phyloP scores from a whole-genome alignment of 495 filamentous ascomycete genomes.

The Hypoxylon crocopeplum region DNA sequence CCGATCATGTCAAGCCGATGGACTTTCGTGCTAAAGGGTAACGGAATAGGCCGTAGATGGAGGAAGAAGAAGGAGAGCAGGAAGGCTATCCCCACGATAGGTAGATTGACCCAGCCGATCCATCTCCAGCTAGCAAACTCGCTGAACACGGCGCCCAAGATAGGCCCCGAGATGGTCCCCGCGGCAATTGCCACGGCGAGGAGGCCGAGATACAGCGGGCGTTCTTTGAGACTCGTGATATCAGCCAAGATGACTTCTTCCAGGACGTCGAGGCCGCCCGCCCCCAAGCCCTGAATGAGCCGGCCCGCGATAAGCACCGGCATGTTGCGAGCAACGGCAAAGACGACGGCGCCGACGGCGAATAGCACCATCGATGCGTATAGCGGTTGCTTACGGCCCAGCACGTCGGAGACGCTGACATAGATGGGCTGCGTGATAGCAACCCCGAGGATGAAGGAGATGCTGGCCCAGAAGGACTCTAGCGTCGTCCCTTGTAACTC shows the following conservation, averaged over 20 bases:
- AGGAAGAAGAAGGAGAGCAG: slow-evolving; percentile 36
- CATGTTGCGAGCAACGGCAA: not conserved
- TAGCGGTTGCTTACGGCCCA: slow-evolving; percentile 8
- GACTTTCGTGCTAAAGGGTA: slow-evolving; percentile 18
- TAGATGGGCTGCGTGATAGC: slow-evolving; percentile 2
- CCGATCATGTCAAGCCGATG: slow-evolving; percentile 51
- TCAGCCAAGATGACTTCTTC: slow-evolving; percentile 59
- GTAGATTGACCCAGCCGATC: slow-evolving; percentile 47
- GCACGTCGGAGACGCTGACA: not conserved
- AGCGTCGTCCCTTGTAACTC: not conserved
- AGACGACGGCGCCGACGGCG: slow-evolving; percentile 7
- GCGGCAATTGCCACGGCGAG: slow-evolving; percentile 36
- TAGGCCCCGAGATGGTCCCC: slow-evolving; percentile 35
- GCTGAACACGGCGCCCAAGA: slow-evolving; percentile 38
- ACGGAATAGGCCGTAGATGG: slow-evolving; percentile 18
- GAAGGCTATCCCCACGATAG: slow-evolving; percentile 19
- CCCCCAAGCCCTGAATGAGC: slow-evolving; percentile 75
- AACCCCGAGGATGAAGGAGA: slow-evolving; percentile 50
- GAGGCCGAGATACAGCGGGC: slow-evolving; percentile 43
- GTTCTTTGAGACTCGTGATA: slow-evolving; percentile 27
- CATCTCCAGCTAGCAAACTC: slow-evolving; percentile 41
- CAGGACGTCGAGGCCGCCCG: slow-evolving; percentile 74
- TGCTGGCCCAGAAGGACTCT: slow-evolving; percentile 64
- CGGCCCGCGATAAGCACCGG: slow-evolving; percentile 61
- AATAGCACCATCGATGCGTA: not conserved